phyloP scores from a whole-genome alignment of 202 grass and related monocot species.

The Bolboschoenoplectus hybrid region DNA sequence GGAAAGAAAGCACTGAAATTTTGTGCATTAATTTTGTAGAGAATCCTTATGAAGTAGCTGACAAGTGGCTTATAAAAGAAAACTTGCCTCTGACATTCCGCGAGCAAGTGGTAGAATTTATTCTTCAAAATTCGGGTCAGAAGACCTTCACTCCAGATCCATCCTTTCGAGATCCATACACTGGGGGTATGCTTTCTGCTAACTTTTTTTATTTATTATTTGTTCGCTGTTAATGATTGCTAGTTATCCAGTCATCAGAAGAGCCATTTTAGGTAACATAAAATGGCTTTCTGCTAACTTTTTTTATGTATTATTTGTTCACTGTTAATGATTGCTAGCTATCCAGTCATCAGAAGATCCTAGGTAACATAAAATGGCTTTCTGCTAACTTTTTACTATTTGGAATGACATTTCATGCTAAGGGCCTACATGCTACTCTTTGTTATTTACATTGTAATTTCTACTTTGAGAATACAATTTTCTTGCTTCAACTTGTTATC shows the following conservation, averaged over 20 bases:
- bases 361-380: background rate
- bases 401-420: constrained; percentile 43
- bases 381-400: constrained; percentile 30
- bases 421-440: constrained; percentile 51
- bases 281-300: constrained; percentile 28
- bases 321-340: background rate
- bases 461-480: constrained; percentile 16
- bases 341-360: background rate
- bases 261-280: background rate
- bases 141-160: constrained; percentile 79
- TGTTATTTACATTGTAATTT: constrained; percentile 5
- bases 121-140: constrained; percentile 92
- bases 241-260: constrained; percentile 7
- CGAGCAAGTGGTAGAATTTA: constrained; percentile 97
- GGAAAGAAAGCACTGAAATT: background rate
- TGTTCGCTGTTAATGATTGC: background rate
- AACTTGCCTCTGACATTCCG: constrained; percentile 90
- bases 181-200: constrained; percentile 68
- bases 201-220: constrained; percentile 25
- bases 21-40: constrained; percentile 52
- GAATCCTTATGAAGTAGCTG: constrained; percentile 83
- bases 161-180: constrained; percentile 90
- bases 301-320: constrained; percentile 9
- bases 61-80: constrained; percentile 97
- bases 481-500: constrained; percentile 40